A percentile compares a stretch with the other conserved stretches of the same genome.
These are phyloP conservation scores for Fusarium phyllophilum DNA, from an alignment of 2,329 filamentous ascomycete species.

Conservation along the genomic window DNA sequence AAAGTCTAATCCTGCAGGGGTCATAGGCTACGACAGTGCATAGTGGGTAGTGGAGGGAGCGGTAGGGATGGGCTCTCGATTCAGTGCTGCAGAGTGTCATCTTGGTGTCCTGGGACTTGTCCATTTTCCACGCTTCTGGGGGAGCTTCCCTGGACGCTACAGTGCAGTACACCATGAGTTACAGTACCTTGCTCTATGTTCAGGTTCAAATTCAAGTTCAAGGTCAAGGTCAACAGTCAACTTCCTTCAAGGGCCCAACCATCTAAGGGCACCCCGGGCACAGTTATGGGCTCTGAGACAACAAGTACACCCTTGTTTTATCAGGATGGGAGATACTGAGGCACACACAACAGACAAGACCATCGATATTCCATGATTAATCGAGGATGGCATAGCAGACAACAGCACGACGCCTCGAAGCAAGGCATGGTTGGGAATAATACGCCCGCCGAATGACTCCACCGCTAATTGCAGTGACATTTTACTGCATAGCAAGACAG, in stretches of 20 bases:
- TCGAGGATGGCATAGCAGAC: conserved; percentile 8
- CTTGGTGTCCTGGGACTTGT: conserved; percentile 18
- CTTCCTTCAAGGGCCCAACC: conserved; percentile 2
- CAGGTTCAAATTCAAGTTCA: neutral
- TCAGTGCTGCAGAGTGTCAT: conserved; percentile 28
- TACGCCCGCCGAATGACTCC: conserved; percentile 5
- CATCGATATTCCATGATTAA: conserved; percentile 12
- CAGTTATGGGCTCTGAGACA: conserved; percentile 17
- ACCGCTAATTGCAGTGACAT: conserved; percentile 29
- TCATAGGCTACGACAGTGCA: conserved; percentile 6
- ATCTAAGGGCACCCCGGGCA: conserved; percentile 17
- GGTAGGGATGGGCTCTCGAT: conserved; percentile 19
- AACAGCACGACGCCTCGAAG: conserved; percentile 1
- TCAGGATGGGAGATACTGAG: conserved; percentile 1
- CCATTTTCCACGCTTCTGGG: conserved; percentile 21
- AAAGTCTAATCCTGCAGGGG: conserved; percentile 41
- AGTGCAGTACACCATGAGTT: conserved; percentile 1
- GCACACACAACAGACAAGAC: neutral
- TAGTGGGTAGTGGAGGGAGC: conserved; percentile 1
- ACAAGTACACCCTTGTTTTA: conserved; percentile 4
- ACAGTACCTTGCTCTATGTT: neutral
- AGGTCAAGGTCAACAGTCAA: neutral
- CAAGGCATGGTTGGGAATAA: neutral
- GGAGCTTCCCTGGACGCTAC: conserved; percentile 19
- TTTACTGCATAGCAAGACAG: neutral